These are phyloP conservation scores for Leccinum boreale DNA, from an alignment of 768 basidiomycete species.

Conservation along the genomic window DNA sequence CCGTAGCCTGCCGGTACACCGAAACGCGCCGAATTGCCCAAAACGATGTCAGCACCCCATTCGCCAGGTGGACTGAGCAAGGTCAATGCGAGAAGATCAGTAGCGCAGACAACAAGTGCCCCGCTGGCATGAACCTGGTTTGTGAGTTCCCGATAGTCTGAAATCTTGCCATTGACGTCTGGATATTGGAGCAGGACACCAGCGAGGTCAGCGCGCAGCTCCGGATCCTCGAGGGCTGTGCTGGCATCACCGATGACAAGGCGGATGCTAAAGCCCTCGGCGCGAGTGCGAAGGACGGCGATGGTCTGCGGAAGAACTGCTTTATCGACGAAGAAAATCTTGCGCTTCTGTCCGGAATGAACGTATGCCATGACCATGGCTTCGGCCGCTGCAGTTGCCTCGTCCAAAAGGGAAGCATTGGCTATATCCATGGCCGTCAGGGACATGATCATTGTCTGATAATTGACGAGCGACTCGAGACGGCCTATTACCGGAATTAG, in stretches of 20 bases:
- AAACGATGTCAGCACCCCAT: slow-evolving; percentile 96
- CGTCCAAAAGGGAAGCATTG: slow-evolving; percentile 93
- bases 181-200: slow-evolving; percentile 95
- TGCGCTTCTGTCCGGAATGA: slow-evolving; percentile 64
- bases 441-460: slow-evolving; percentile 94
- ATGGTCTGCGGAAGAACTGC: slow-evolving; percentile 87
- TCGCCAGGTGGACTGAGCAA: slow-evolving; percentile 95
- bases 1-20: slow-evolving; percentile 98
- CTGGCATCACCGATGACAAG: slow-evolving; percentile 65
- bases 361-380: slow-evolving; percentile 94
- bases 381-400: slow-evolving; percentile 93
- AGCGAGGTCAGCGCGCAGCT: slow-evolving; percentile 61
- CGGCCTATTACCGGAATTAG: slow-evolving; percentile 56
- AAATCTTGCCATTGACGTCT: slow-evolving; percentile 80
- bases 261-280: slow-evolving; percentile 90
- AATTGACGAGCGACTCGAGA: slow-evolving; percentile 94
- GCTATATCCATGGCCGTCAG: slow-evolving; percentile 94
- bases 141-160: slow-evolving; percentile 67
- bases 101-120: slow-evolving; percentile 83
- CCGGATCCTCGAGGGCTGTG: slow-evolving; percentile 48
- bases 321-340: slow-evolving; percentile 80
- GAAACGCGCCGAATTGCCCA: slow-evolving; percentile 94
- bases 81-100: slow-evolving; percentile 90
- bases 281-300: slow-evolving; percentile 84
- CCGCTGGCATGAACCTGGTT: slow-evolving; percentile 66